Percentiles rank a stretch among this genome's conserved stretches.
Evolutionary conservation across 768 basidiomycete species (phyloP).

Genomic region (Xerocomellus amylosporus): DNA sequence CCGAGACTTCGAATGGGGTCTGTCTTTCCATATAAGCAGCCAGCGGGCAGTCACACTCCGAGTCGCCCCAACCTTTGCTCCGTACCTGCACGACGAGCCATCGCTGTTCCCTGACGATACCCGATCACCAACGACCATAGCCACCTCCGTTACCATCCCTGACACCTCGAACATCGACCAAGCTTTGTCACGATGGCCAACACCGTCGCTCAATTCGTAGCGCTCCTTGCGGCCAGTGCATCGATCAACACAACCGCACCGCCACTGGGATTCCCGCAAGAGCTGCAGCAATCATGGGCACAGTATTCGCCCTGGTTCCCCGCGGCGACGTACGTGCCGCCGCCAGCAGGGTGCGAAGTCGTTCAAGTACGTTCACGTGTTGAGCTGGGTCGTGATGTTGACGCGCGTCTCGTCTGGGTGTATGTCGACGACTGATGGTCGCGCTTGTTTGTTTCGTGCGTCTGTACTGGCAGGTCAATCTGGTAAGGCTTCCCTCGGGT

Average conservation of each 20-base stretch:
- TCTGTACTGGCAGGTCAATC: conserved; percentile 10
- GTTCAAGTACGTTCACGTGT: conserved; percentile 43
- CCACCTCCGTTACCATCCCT: too few species aligned
- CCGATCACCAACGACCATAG: neutral
- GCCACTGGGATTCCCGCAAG: conserved; percentile 5
- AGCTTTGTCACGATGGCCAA: neutral
- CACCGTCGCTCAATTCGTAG: neutral
- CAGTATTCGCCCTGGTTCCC: conserved; percentile 59
- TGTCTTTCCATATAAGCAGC: too few species aligned
- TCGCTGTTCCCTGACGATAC: neutral
- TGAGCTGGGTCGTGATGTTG: neutral
- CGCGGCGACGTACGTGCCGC: conserved; percentile 39
- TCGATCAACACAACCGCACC: conserved; percentile 8
- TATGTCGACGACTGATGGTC: neutral
- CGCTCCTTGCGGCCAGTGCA: neutral
- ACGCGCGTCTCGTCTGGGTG: neutral
- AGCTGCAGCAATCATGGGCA: conserved; percentile 43
- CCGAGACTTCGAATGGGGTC: too few species aligned
- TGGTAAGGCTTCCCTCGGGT: conserved; percentile 6
- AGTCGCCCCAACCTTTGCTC: too few species aligned
- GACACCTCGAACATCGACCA: neutral
- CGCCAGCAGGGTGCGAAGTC: conserved; percentile 47
- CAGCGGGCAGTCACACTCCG: too few species aligned
- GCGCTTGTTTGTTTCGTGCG: neutral
- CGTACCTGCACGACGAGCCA: neutral